Percentiles rank a stretch among this genome's conserved stretches.
phyloP scores from a whole-genome alignment of 805 yeast genomes.

The Candida awuae region DNA sequence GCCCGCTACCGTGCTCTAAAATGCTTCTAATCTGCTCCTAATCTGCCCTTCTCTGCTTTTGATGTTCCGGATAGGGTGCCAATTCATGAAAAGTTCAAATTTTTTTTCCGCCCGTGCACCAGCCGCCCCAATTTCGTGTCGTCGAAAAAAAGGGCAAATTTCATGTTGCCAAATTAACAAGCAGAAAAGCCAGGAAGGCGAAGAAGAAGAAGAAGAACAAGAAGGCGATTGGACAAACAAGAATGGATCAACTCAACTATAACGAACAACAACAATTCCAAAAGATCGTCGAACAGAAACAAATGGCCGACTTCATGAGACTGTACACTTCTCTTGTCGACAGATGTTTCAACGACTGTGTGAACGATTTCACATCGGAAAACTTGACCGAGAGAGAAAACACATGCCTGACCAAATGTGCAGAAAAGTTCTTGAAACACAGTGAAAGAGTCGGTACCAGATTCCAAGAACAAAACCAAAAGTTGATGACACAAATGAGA shows the following conservation, averaged over 20 bases:
- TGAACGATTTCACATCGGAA: conserved; percentile 94
- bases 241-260: conserved; percentile 89
- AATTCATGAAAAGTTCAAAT: background rate
- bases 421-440: conserved; percentile 96
- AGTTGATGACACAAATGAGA: conserved; percentile 60
- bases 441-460: conserved; percentile 97
- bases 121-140: background rate
- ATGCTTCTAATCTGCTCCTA: too few species aligned
- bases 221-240: conserved; percentile 13
- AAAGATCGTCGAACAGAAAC: conserved; percentile 91
- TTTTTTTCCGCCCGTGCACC: conserved; percentile 3
- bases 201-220: too few species aligned
- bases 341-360: conserved; percentile 96
- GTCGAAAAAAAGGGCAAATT: background rate
- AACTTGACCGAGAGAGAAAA: conserved; percentile 79
- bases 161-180: too few species aligned
- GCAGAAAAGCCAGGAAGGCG: too few species aligned
- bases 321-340: conserved; percentile 90
- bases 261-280: conserved; percentile 97
- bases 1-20: too few species aligned
- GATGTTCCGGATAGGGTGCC: too few species aligned
- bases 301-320: conserved; percentile 98
- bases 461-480: conserved; percentile 92
- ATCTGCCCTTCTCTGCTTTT: too few species aligned
- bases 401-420: conserved; percentile 80